These are phyloP conservation scores for Thermochaetoides thermophila DNA, from an alignment of 495 filamentous ascomycete species.

Conservation along the genomic window DNA sequence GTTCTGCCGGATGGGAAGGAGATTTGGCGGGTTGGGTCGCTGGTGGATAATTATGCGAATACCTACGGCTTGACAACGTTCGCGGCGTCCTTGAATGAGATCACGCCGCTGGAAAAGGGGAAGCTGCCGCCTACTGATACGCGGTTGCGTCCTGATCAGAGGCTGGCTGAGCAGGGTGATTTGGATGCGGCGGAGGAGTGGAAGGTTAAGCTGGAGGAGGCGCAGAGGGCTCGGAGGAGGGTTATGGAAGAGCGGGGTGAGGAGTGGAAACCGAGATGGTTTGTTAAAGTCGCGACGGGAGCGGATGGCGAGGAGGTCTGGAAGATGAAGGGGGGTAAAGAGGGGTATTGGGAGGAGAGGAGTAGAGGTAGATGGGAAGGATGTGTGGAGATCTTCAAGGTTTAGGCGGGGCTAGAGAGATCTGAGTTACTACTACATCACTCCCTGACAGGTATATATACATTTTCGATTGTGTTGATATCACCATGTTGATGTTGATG, in stretches of 20 bases:
- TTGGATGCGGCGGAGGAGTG: slow-evolving; percentile 71
- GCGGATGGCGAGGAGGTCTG: slow-evolving; percentile 60
- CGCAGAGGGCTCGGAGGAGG: slow-evolving; percentile 59
- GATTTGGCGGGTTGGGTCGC: slow-evolving; percentile 61
- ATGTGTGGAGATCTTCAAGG: slow-evolving; percentile 52
- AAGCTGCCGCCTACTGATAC: slow-evolving; percentile 68
- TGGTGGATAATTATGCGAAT: slow-evolving; percentile 59
- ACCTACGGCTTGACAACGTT: slow-evolving; percentile 82
- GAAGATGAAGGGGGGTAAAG: slow-evolving; percentile 63
- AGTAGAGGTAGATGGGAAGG: slow-evolving; percentile 51
- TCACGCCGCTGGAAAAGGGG: slow-evolving; percentile 61
- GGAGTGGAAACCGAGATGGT: slow-evolving; percentile 66
- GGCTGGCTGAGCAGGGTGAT: slow-evolving; percentile 68
- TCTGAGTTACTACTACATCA: too few relatives aligned
- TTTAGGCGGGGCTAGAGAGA: slow-evolving; percentile 1
- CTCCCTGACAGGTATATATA: too few relatives aligned
- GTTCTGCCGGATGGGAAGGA: slow-evolving; percentile 47
- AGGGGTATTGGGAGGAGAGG: slow-evolving; percentile 87
- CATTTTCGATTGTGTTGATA: too few relatives aligned
- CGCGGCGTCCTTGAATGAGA: slow-evolving; percentile 74
- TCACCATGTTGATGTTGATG: too few relatives aligned
- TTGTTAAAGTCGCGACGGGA: slow-evolving; percentile 43
- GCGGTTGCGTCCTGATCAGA: slow-evolving; percentile 78
- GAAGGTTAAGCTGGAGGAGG: slow-evolving; percentile 74
- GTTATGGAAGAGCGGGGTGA: slow-evolving; percentile 61